Evolutionary conservation across 164 flowering plant genomes (phyloP), one percentile per base, ranked within the genome.

Genomic region (Santalum album): DNA sequence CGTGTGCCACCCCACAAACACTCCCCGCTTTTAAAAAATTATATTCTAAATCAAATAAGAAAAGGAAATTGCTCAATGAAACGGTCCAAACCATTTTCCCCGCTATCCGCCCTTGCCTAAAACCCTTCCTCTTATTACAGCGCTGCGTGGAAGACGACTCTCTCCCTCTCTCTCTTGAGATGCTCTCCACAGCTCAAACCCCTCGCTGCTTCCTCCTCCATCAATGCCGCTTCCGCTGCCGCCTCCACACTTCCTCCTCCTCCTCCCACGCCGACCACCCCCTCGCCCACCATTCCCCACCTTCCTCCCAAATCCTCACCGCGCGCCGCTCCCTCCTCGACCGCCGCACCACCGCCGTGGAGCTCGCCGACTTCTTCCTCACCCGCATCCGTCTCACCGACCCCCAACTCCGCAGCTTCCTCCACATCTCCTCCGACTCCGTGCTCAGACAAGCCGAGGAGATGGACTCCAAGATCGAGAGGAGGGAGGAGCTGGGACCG

Each of bases 331-430:
- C 79, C 15, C 69, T 78, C 32, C 68, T 75, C 24, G 57, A 76
- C 54, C 65, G 74, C 45, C 62, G 70, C 34, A 57, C 53, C 55
- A 60, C 65, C 51, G 78, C 80, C 14, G 75, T 73, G 23, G 78
- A 77, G 1, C 45, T 42, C 45, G 78, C 78, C n/a, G 66, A 69
- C 24, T 74, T 79, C 42, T 76, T 74, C 61, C 75, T 85, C 25
- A 22, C 63, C 35, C 80, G 94, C 43, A 66, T 91, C 67, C 73
- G 67, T 6, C 69, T 56, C 60, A 68, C 80, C 18, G 90, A 91
- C 60, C 90, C 94, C 16, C 77, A 70, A 2, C 59, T 91, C 51
- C 66, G 59, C 23, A 79, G 87, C 64, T 91, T 88, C 74, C 79
- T 88, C 50, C 83, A 83, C 59, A 65, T 84, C 19, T 72, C 92